phyloP scores from a whole-genome alignment of 2,329 filamentous ascomycete genomes.

The Aspergillus sp. region DNA sequence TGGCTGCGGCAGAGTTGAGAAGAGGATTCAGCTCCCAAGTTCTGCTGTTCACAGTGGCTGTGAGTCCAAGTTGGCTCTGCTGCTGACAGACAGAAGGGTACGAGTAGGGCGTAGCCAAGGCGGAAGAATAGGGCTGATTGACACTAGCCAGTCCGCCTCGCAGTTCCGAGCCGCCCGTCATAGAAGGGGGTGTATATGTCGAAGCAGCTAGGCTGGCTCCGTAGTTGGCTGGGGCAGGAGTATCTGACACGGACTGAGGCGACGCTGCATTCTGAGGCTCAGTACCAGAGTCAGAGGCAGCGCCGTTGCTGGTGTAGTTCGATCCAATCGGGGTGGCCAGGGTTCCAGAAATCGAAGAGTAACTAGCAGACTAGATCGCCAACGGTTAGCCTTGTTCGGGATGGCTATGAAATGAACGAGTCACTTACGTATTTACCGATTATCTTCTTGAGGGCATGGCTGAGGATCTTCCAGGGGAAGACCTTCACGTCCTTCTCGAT shows the following conservation, averaged over 20 bases:
- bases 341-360: conserved; percentile 63
- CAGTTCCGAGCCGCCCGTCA: conserved; percentile 41
- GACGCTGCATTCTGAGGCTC: conserved; percentile 52
- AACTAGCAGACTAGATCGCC: conserved; percentile 61
- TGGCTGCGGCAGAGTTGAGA: conserved; percentile 29
- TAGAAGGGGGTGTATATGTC: conserved; percentile 45
- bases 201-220: conserved; percentile 45
- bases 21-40: conserved; percentile 43
- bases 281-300: conserved; percentile 50
- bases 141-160: conserved; percentile 37
- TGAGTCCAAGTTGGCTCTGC: conserved; percentile 29
- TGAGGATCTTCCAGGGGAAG: conserved; percentile 91
- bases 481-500: conserved; percentile 99
- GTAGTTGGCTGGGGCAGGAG: conserved; percentile 48
- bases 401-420: neutral
- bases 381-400: conserved; percentile 20
- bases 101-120: conserved; percentile 31
- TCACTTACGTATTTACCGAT: conserved; percentile 86
- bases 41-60: conserved; percentile 33
- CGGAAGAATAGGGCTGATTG: conserved; percentile 32
- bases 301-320: conserved; percentile 43
- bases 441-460: conserved; percentile 90
- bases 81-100: conserved; percentile 37
- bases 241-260: conserved; percentile 51
- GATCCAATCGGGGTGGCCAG: conserved; percentile 43